Conservation (phyloP, 306 rosid genomes). For the Acacia acuminata region DNA sequence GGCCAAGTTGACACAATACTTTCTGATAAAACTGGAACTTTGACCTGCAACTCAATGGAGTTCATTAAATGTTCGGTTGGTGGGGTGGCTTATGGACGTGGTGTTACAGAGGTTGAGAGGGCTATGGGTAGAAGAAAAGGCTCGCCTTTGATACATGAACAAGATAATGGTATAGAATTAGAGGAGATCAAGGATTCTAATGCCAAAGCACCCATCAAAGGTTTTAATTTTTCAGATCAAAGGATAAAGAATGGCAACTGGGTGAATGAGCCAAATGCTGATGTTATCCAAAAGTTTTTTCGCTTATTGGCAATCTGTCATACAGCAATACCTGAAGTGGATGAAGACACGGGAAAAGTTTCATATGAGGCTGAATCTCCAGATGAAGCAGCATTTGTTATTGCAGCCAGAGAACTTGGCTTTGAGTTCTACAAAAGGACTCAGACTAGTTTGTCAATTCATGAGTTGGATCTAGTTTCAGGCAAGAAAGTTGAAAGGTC, state of each 20-base stretch:
- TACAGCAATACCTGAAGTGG: constrained; percentile 46
- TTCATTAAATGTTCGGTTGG: constrained; percentile 69
- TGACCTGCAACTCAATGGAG: constrained; percentile 86
- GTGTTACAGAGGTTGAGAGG: constrained; percentile 64
- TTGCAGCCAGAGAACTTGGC: constrained; percentile 54
- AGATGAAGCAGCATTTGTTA: constrained; percentile 83
- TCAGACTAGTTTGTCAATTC: constrained; percentile 56
- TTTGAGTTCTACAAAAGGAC: constrained; percentile 61
- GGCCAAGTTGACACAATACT: constrained; percentile 22
- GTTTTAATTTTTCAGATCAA: constrained; percentile 68
- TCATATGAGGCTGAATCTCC: constrained; percentile 82
- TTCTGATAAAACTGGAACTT: constrained; percentile 61
- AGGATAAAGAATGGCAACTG: constrained; percentile 68
- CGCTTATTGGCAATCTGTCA: constrained; percentile 67
- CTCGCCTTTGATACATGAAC: constrained; percentile 36
- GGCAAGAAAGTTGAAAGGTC: constrained; percentile 60
- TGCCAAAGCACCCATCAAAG: constrained; percentile 42
- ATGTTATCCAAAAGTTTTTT: constrained; percentile 51
- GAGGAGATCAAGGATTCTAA: constrained; percentile 24
- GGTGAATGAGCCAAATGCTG: constrained; percentile 60
- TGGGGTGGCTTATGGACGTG: constrained; percentile 69
- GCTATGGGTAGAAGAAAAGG: constrained; percentile 46
- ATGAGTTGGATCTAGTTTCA: constrained; percentile 57
- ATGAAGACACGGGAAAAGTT: constrained; percentile 43
- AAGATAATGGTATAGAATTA: constrained; percentile 24